Percentiles rank a stretch among this genome's conserved stretches.
Evolutionary conservation across 2,329 filamentous ascomycete genomes (phyloP).

Genomic region (Ophiostoma ulmi): DNA sequence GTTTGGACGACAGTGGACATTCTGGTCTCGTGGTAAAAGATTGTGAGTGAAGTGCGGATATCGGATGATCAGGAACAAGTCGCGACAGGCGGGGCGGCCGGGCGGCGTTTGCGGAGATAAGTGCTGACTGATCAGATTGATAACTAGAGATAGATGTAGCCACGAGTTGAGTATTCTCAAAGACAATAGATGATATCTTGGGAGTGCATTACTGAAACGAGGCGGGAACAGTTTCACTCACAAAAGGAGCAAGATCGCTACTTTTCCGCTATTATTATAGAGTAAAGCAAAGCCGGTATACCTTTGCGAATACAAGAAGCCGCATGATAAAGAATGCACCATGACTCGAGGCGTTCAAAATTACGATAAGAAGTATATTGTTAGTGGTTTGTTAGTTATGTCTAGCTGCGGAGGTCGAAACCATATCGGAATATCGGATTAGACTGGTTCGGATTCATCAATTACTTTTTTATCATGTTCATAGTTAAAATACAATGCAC

Average conservation of each 20-base stretch:
- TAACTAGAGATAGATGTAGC: not conserved
- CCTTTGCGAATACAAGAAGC: not conserved
- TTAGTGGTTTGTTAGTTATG: no score
- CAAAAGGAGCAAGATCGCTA: not conserved
- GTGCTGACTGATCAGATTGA: not conserved
- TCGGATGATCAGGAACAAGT: not conserved
- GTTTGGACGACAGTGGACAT: slow-evolving; percentile 25
- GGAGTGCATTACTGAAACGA: not conserved
- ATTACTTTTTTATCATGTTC: no score
- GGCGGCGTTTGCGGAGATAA: not conserved
- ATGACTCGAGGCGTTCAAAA: not conserved
- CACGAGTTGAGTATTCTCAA: no score
- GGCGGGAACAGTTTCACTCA: not conserved
- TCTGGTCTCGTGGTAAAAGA: not conserved
- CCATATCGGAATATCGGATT: no score
- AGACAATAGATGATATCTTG: no score
- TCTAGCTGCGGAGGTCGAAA: no score
- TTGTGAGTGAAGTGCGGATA: not conserved
- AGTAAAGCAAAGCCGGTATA: no score
- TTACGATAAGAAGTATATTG: not conserved
- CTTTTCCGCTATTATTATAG: no score
- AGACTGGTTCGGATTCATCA: no score
- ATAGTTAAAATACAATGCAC: no score
- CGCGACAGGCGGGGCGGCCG: not conserved
- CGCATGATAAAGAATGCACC: not conserved